Percentiles rank a stretch among this genome's conserved stretches.
These are phyloP conservation scores for Monotropa hypopitys DNA, from an alignment of 179 eudicot species.

Conservation along the genomic window DNA sequence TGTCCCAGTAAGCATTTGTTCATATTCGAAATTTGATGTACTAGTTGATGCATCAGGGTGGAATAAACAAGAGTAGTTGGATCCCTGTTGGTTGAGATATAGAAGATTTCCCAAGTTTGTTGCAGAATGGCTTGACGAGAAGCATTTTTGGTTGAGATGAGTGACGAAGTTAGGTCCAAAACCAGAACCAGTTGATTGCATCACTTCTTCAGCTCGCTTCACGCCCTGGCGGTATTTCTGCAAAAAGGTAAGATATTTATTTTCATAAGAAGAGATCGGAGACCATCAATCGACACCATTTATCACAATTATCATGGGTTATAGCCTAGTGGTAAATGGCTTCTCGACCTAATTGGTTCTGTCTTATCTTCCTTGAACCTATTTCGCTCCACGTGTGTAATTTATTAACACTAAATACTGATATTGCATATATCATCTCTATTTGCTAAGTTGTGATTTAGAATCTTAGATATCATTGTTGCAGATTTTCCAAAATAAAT, in stretches of 20 bases:
- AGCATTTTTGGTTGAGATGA: background rate
- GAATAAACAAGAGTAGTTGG: background rate
- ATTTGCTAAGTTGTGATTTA: background rate
- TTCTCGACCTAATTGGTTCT: too few species aligned
- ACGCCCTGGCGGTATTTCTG: slow-evolving; percentile 11
- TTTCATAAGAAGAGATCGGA: background rate
- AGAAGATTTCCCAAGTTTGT: background rate
- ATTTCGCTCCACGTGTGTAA: background rate
- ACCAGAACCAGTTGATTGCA: background rate
- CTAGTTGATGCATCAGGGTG: background rate
- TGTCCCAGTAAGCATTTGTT: background rate
- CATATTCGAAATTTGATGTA: background rate
- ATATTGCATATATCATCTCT: background rate
- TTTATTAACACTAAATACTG: background rate
- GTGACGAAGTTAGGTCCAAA: background rate
- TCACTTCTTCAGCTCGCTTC: slow-evolving; percentile 9
- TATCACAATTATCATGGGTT: too few species aligned
- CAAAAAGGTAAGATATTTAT: background rate
- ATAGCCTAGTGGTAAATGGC: too few species aligned
- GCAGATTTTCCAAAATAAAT: background rate
- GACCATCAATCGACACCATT: background rate
- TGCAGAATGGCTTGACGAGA: background rate
- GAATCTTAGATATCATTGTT: slow-evolving; percentile 1
- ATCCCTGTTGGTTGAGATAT: background rate
- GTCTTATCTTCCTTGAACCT: background rate